Evolutionary conservation across 2,329 filamentous ascomycete species (phyloP).

Genomic region (Thielaviopsis cerberus): DNA sequence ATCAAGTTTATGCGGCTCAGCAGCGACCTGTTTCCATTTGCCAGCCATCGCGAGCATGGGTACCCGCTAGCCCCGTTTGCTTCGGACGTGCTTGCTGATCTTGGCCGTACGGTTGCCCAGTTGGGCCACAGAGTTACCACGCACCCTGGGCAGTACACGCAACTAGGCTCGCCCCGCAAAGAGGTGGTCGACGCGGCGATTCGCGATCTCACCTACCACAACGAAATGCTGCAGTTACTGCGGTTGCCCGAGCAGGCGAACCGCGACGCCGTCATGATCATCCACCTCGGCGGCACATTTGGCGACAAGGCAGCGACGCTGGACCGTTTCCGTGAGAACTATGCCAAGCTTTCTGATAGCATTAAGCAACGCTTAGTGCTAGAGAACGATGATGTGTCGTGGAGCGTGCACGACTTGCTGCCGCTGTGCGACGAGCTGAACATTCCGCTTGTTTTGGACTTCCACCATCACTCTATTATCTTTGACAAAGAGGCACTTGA

Average conservation of each 20-base stretch:
- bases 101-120: conserved; percentile 56
- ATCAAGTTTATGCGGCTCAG: conserved; percentile 87
- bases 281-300: conserved; percentile 83
- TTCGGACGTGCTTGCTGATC: conserved; percentile 54
- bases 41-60: conserved; percentile 70
- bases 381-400: conserved; percentile 87
- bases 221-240: conserved; percentile 63
- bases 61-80: conserved; percentile 76
- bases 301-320: conserved; percentile 70
- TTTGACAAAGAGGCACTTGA: conserved; percentile 65
- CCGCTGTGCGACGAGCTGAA: conserved; percentile 86
- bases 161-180: conserved; percentile 64
- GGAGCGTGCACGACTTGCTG: conserved; percentile 79
- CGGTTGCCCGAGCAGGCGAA: conserved; percentile 60
- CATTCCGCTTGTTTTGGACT: conserved; percentile 83
- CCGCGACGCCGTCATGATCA: conserved; percentile 77
- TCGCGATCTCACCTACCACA: conserved; percentile 72
- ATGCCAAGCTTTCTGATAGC: conserved; percentile 42
- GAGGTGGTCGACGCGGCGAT: conserved; percentile 61
- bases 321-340: conserved; percentile 60
- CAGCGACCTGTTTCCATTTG: conserved; percentile 94
- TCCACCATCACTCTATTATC: conserved; percentile 87
- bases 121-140: conserved; percentile 73
- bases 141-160: conserved; percentile 84
- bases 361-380: conserved; percentile 70